Base-by-base conservation (phyloP, 257 asterid species). In the Nicotiana obtusifolia region DNA sequence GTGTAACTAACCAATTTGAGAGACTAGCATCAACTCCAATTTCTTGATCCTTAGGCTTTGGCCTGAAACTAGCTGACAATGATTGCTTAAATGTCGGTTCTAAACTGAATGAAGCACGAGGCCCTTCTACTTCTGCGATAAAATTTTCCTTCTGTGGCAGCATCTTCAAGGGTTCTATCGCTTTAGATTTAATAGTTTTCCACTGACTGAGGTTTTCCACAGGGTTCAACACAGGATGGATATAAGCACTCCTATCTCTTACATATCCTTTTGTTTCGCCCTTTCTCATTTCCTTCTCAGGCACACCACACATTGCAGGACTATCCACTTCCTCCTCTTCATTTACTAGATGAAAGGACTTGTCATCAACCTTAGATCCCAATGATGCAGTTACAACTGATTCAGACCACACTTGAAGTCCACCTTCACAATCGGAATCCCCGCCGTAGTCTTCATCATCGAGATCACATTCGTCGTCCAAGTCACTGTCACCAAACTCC, bases 21-120 rank as follows among this genome's bases (percentile, higher is more conserved):
- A 96, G 98, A 82, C 99, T 96, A 37, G 97, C 90, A 89, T 96
- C 97, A 47, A 96, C 98, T 6, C 94, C 93, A 61, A 89, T 80
- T 76, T 89, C 97, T 84, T 86, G 89, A 53, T 80, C 85, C 84
- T 87, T 90, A 28, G 89, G 28, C 78, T 90, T 91, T 69, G 85
- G 53, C 90, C 84, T 89, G 82, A 84, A 83, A 86, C 83, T 53
- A 4, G 49, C 9, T 41, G 53, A 44, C 5, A 91, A 84, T 41
- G 83, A 68, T 47, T 71, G 90, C 84, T 81, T 88, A 56, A 85
- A 75, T 14, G 84, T 82, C 11, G 94, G 91, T 81, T 92, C 91
- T 19, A 89, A 86, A 81, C 88, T 89, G 66, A 85, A 85, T 19
- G 91, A 84, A 69, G 84, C 17, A 30, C 80, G 84, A 28, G 92